Conservation (phyloP, 192 early-diverging fungal species). For the Phlyctochytrium arcticum region DNA sequence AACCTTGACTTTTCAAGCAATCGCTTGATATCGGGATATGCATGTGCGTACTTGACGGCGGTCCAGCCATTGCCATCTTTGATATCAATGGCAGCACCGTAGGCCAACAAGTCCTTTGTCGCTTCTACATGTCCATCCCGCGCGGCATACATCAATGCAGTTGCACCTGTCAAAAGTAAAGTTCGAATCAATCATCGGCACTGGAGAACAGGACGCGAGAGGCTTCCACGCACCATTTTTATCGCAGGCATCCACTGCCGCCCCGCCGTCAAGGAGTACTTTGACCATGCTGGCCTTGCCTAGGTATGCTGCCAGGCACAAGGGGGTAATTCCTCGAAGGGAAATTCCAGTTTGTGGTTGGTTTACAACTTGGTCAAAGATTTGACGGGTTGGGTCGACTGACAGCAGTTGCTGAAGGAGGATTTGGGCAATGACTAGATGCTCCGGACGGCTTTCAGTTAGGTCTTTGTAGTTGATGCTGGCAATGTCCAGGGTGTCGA, state of each 20-base stretch:
- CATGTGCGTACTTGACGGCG: constrained; percentile 57
- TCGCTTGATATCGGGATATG: constrained; percentile 55
- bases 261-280: constrained; percentile 58
- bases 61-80: constrained; percentile 66
- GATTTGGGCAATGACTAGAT: constrained; percentile 49
- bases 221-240: constrained; percentile 51
- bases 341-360: constrained; percentile 54
- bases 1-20: constrained; percentile 40
- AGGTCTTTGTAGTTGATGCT: constrained; percentile 49
- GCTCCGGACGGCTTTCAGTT: constrained; percentile 47
- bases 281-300: constrained; percentile 56
- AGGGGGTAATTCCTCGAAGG: constrained; percentile 57
- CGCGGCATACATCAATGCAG: constrained; percentile 69
- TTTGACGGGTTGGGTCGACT: neutral
- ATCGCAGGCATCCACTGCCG: constrained; percentile 58
- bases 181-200: neutral
- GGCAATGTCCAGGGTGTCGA: constrained; percentile 53
- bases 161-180: constrained; percentile 40
- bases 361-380: constrained; percentile 40
- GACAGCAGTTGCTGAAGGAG: constrained; percentile 38
- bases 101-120: constrained; percentile 46
- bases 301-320: constrained; percentile 64
- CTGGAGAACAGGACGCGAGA: neutral
- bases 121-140: constrained; percentile 58
- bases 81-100: constrained; percentile 48